A percentile compares a stretch with the other conserved stretches of the same genome.
Conservation (phyloP, 2,329 filamentous ascomycete species). For the Paecilomyces sp. region DNA sequence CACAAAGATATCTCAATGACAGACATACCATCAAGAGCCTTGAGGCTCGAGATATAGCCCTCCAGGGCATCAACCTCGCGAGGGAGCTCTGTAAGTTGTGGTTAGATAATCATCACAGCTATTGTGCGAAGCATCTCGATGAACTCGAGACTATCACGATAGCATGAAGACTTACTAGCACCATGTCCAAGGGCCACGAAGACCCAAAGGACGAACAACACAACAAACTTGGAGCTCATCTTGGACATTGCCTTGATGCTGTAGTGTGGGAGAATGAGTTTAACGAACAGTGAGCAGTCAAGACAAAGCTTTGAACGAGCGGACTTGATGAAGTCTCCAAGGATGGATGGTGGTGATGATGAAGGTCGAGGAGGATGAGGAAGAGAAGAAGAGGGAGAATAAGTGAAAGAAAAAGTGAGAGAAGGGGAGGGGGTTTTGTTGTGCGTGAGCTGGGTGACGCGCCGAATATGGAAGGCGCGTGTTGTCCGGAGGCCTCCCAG, state of each 20-base stretch:
- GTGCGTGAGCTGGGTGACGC: background rate
- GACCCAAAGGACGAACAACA: constrained; percentile 15
- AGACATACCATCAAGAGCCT: background rate
- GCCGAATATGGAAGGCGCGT: background rate
- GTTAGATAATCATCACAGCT: background rate
- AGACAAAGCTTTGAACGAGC: background rate
- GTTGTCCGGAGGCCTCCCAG: background rate
- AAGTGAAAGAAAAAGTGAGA: background rate
- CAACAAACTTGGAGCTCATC: constrained; percentile 9
- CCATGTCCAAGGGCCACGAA: constrained; percentile 9
- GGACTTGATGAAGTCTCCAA: background rate
- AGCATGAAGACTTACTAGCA: constrained; percentile 12
- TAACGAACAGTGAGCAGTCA: background rate
- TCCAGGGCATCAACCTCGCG: background rate
- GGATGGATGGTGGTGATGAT: background rate
- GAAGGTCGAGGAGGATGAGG: background rate
- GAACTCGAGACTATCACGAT: background rate
- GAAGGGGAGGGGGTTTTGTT: background rate
- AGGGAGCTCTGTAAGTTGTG: background rate
- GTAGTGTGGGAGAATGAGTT: constrained; percentile 4
- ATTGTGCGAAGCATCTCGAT: background rate
- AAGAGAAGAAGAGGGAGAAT: background rate
- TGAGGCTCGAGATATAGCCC: background rate
- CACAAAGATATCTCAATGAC: background rate
- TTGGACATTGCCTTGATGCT: background rate